Base-by-base conservation (phyloP, 2,329 filamentous ascomycete species). In the Xylogone sp. region DNA sequence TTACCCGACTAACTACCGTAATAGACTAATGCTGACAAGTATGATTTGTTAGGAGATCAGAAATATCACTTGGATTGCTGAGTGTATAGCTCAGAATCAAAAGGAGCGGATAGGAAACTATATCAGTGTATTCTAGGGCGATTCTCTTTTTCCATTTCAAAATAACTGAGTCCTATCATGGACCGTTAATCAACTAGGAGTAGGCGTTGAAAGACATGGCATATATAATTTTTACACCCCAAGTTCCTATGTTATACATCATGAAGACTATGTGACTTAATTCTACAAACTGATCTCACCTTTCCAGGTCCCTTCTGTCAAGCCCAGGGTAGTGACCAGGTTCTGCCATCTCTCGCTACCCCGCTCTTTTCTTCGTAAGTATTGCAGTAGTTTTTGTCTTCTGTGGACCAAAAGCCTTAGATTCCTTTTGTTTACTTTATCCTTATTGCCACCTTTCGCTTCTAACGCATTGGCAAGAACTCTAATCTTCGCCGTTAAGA, bases 1-100 rank as follows among this genome's bases (percentile, higher is more conserved):
- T 69, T 34, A 42, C 2, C 21, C 39, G 46, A 19, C 19, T 13
- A 31, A 3, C 16, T 45, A n/a, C 22, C 12, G 3, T n/a, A 18
- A n/a, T 6, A 21, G 20, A 42, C 50, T 58, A 57, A 46, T 39
- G 50, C 67, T 74, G 64, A 78, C 64, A 21, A 42, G 10, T 27
- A 6, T 27, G 5, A 10, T 3, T 19, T 3, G 19, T 6, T 56
- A 97, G 92, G 94, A 99, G 87, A 97, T 97, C 64, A 88, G 94
- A 59, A 99, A 99, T 73, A 96, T 99, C 66, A 97, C 94, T 48
- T 99, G 94, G 94, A 99, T 99, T 71, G 88, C 94, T 20, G 94
- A 99, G 73, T 99, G 94, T 75, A 99, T 99, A 81, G 94, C 94
- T 51, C 94, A 99, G 75, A 97, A 96, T 77, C 94, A 99, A 74